Evolutionary conservation across 1,139 yeast genomes (phyloP), one percentile per base, ranked within the genome.

Genomic region (Saccharomyces pastorianus): DNA sequence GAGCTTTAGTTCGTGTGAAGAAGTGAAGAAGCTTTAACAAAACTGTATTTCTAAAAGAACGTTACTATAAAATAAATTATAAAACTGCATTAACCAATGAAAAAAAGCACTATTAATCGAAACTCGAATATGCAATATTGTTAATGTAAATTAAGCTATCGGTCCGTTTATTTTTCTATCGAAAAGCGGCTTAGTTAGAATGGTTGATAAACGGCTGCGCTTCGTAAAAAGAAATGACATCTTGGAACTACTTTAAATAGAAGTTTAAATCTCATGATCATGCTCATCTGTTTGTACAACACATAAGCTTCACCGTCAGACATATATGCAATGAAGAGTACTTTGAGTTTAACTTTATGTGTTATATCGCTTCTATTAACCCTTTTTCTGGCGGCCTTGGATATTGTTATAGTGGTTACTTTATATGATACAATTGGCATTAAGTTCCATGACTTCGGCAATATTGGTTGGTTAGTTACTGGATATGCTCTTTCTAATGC

Each of bases 331-430:
- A 32, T 32, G 38, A 32, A 32, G 8, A 32, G n/a, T 11, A 32
- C 38, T n/a, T 32, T 32, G 38, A 32, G 38, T n/a, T 32, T 32
- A 32, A 32, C 38, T 7, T 32, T 32, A n/a, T 51, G 41, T 27
- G 38, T 80, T n/a, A 46, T 71, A 2, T 73, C 85, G 11, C 72
- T 81, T 50, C 70, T 78, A 28, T 64, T 76, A 25, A 69, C 79
- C n/a, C 63, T 82, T 57, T 82, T 83, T 61, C 69, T 84, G 29
- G 77, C 79, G n/a, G 88, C 88, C 0, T 67, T 84, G 34, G 89
- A 84, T 63, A 85, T 81, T 62, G 83, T 88, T 0, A 83, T 84
- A 56, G 79, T 81, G 1, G 72, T 80, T 1, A 80, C 88, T 1
- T 72, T 82, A 5, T 68, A 83, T 53, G 74, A 82, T 3, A 72